Conservation (phyloP, 2,329 filamentous ascomycete genomes). For the Gaeumannomyces tritici region DNA sequence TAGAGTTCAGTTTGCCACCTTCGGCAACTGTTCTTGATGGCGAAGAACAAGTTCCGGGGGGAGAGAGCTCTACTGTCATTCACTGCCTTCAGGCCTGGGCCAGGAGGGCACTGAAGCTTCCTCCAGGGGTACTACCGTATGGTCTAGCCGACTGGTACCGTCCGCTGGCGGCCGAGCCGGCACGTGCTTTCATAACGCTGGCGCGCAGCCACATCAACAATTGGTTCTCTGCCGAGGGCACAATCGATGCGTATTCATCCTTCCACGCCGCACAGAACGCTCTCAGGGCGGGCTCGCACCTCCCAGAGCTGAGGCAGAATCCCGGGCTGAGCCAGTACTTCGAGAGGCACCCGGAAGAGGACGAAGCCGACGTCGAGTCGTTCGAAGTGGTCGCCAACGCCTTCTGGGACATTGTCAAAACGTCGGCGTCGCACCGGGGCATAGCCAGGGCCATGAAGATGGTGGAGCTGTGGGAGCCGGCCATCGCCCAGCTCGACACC, state of each 20-base stretch:
- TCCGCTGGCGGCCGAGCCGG: slow-evolving; percentile 2
- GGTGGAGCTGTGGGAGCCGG: neutral
- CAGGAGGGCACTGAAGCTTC: slow-evolving; percentile 2
- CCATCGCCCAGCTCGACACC: slow-evolving; percentile 2
- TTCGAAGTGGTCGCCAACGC: slow-evolving; percentile 5
- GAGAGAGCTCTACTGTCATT: neutral
- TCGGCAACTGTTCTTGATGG: neutral
- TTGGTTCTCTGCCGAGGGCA: neutral
- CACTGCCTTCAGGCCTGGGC: neutral
- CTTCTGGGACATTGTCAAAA: slow-evolving; percentile 7
- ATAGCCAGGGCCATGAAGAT: slow-evolving; percentile 6
- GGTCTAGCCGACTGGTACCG: slow-evolving; percentile 4
- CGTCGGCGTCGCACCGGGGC: neutral
- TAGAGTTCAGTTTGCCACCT: neutral
- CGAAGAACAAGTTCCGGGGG: neutral
- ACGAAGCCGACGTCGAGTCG: neutral
- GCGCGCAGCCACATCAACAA: slow-evolving; percentile 6
- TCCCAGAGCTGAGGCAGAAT: slow-evolving; percentile 6
- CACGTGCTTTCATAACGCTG: slow-evolving; percentile 3
- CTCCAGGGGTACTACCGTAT: neutral
- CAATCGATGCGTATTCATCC: neutral
- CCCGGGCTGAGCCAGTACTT: slow-evolving; percentile 1
- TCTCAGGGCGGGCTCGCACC: neutral
- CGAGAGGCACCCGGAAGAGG: neutral
- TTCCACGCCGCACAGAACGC: slow-evolving; percentile 4